These are phyloP conservation scores for Ulota crispa DNA, from an alignment of 225 moss, liverwort and hornwort genomes.

Conservation along the genomic window DNA sequence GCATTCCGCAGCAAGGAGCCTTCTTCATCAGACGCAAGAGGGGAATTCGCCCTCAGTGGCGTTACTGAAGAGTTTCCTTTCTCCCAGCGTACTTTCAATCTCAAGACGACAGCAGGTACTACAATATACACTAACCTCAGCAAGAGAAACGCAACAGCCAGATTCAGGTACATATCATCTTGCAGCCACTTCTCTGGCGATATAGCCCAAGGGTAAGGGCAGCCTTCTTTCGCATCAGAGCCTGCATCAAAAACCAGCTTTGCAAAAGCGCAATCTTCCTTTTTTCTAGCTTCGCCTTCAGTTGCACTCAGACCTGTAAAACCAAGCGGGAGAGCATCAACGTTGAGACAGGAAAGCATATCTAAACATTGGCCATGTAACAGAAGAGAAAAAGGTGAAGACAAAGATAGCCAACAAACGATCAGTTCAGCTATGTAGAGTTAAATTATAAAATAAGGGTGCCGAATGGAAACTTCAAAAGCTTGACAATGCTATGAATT, in stretches of 20 bases:
- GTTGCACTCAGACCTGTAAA: conserved; percentile 44
- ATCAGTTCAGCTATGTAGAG: not conserved
- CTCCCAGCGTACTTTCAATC: conserved; percentile 42
- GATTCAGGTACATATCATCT: conserved; percentile 63
- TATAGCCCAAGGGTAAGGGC: conserved; percentile 61
- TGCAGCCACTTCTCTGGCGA: conserved; percentile 66
- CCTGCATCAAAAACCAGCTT: conserved; percentile 56
- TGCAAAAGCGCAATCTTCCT: conserved; percentile 60
- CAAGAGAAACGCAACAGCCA: conserved; percentile 48
- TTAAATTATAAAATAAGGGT: conserved; percentile 11
- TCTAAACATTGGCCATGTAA: not conserved
- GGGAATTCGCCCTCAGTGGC: conserved; percentile 24
- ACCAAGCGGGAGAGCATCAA: conserved; percentile 14
- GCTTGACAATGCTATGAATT: not conserved
- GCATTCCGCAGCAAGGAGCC: conserved; percentile 34
- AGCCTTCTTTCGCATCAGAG: conserved; percentile 53
- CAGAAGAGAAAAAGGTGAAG: not conserved
- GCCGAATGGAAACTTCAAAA: not conserved
- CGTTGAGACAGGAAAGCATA: not conserved
- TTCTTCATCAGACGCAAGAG: conserved; percentile 34
- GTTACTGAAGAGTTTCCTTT: conserved; percentile 21
- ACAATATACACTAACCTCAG: conserved; percentile 49
- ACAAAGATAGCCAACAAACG: conserved; percentile 1
- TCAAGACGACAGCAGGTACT: conserved; percentile 44
- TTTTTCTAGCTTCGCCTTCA: conserved; percentile 31